Evolutionary conservation across 2,329 filamentous ascomycete genomes (phyloP), one percentile per base, ranked within the genome.

Genomic region (Fusarium agapanthi): DNA sequence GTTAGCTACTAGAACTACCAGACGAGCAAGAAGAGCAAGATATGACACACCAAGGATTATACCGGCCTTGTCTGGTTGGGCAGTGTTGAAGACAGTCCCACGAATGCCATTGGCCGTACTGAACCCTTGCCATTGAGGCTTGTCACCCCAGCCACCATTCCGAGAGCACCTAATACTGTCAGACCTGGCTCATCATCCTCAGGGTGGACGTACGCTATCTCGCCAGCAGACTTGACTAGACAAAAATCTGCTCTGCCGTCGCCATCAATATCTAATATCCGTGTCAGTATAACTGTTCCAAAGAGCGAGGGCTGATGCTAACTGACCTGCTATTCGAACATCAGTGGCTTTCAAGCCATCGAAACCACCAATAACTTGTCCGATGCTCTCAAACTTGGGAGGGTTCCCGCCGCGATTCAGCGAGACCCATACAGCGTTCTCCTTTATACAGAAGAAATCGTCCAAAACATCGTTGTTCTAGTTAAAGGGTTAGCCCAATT

Each of bases 391-490:
- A 6, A 61, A 61, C 18, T 45, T 32, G 16, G 32, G 59, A 34
- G 59, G 48, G 10, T 45, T 61, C 11, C 48, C 59, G 6, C 59
- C 59, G 2, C 40, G 59, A 5, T 56, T 61, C 5, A 61, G 40
- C 4, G 59, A 61, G 6, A 22, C 26, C 40, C 41, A 56, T 15
- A 47, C 34, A 15, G 40, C 15, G 15, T 38, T 40, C 16, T 45
- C 32, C 9, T 56, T 56, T 35, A 61, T 45, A 15, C 50, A 61
- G 18, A 56, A 45, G 16, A 61, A 61, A 20, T 61, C 59, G 5
- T 61, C 59, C 1, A 61, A 15, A 3, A 48, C 59, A 14, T 61
- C 59, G 7, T 38, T 61, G 11, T 61, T 61, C 57, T 53, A 24
- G 1, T 30, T 22, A 15, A 18, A 13, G 3, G 5, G 22, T 59